These are phyloP conservation scores for Trichoderma sp. DNA, from an alignment of 2,329 filamentous ascomycete genomes.

Conservation along the genomic window DNA sequence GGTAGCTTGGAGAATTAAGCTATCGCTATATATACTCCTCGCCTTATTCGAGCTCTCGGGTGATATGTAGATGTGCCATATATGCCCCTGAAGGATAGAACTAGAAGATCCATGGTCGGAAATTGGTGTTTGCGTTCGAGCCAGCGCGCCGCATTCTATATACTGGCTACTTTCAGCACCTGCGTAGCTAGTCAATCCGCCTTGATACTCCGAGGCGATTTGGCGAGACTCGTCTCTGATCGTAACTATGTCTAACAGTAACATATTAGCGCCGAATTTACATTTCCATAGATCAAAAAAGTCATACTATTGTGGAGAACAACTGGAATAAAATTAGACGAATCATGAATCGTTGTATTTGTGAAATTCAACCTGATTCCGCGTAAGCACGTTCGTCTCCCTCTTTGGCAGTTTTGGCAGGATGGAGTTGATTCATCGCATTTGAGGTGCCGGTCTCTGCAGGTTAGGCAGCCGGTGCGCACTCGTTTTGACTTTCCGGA, in stretches of 20 bases:
- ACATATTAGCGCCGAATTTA: neutral
- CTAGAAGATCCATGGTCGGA: neutral
- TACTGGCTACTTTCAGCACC: slow-evolving; percentile 30
- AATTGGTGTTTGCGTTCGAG: neutral
- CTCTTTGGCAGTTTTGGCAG: slow-evolving; percentile 83
- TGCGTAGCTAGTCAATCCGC: slow-evolving; percentile 75
- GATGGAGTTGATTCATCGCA: slow-evolving; percentile 75
- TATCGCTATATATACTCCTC: slow-evolving; percentile 16
- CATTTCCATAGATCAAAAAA: no score
- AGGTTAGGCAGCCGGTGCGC: slow-evolving; percentile 88
- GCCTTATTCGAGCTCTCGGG: slow-evolving; percentile 16
- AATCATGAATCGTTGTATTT: slow-evolving; percentile 74
- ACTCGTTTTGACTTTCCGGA: slow-evolving; percentile 67
- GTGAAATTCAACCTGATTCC: slow-evolving; percentile 91
- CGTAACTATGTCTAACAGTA: slow-evolving; percentile 53
- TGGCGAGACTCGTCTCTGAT: slow-evolving; percentile 89
- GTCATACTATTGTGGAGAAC: slow-evolving; percentile 36
- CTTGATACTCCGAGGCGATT: slow-evolving; percentile 88
- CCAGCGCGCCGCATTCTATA: neutral
- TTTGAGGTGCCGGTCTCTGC: slow-evolving; percentile 85
- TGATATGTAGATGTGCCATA: slow-evolving; percentile 15
- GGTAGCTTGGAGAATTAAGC: slow-evolving; percentile 17
- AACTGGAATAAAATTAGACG: slow-evolving; percentile 53
- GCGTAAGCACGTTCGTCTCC: slow-evolving; percentile 81
- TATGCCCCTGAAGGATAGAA: slow-evolving; percentile 9